Evolutionary conservation across 2,329 filamentous ascomycete species (phyloP), one percentile per base, ranked within the genome.

Genomic region (Diaporthe helianthi): DNA sequence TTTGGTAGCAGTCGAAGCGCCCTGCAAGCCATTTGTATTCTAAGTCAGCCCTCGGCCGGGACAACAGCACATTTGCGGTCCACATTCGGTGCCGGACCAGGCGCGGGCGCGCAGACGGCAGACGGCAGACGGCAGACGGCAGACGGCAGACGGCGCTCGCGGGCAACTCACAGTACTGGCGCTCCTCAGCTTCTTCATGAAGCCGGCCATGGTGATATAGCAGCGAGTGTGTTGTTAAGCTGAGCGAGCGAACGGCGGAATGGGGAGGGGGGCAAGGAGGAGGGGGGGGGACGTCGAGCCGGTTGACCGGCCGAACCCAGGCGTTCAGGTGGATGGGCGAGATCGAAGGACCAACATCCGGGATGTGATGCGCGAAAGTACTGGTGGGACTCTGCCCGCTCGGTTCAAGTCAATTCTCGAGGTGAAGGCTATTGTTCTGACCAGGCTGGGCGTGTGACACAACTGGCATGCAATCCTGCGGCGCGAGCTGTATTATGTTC

Each of bases 161-260:
- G 22, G 52, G 60, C 55, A 73, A 85, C 87, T 79, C 81, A 89
- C 87, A 77, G 82, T 82, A 77, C 83, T 80, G 73, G 83, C 81
- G 74, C 81, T 80, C 79, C 88, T 88, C 76, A 89, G 84, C 78
- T 87, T 89, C 74, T 83, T 87, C 72, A 89, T 84, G 74, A 90
- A 86, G 72, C 85, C 83, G 72, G 86, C 82, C 86, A 89, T 89
- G 73, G 46, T 70, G 31, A 33, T 63, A 36, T 63, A 44, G 17
- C 22, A 38, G 70, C 26, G 41, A 38, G 7, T 55, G 49, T 41
- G 24, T n/a, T 31, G 33, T n/a, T 31, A n/a, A 58, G 17, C 36
- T 36, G 53, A 66, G 46, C 41, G 52, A 55, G 51, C 65, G 52
- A 29, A 51, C 2, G 13, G n/a, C 65, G 29, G 46, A 17, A 29